Percentiles rank a stretch among this genome's conserved stretches.
Evolutionary conservation across 768 basidiomycete genomes (phyloP).

Genomic region (Amanita exitialis): DNA sequence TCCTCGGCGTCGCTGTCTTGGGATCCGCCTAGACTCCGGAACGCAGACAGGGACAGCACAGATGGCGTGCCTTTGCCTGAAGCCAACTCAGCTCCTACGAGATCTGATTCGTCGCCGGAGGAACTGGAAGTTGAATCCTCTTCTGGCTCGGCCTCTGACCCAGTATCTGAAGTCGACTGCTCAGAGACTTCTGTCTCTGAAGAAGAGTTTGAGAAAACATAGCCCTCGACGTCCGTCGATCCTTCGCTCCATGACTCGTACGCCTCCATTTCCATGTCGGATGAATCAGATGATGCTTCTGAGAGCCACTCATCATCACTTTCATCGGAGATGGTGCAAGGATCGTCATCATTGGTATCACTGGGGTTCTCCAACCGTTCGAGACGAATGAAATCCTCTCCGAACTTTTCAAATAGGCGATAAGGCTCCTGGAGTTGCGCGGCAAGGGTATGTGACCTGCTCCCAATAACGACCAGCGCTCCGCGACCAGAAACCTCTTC

Average conservation of each 20-base stretch:
- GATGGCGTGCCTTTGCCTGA: background rate
- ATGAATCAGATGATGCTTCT: background rate
- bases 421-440: background rate
- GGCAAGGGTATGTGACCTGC: constrained; percentile 1
- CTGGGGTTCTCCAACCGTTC: background rate
- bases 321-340: background rate
- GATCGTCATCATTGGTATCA: background rate
- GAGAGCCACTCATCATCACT: background rate
- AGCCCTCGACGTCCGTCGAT: background rate
- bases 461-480: background rate
- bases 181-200: background rate
- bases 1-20: constrained; percentile 1
- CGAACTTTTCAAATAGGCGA: background rate
- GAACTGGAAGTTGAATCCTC: background rate
- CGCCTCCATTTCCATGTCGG: background rate
- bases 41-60: background rate
- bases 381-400: background rate
- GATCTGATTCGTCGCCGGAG: background rate
- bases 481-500: constrained; percentile 1
- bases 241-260: background rate
- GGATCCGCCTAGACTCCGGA: background rate
- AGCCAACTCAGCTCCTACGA: background rate
- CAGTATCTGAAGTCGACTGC: background rate
- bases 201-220: background rate
- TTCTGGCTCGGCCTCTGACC: background rate